phyloP scores from a whole-genome alignment of 495 filamentous ascomycete genomes.

The Hyphodiscus hymeniophilus region DNA sequence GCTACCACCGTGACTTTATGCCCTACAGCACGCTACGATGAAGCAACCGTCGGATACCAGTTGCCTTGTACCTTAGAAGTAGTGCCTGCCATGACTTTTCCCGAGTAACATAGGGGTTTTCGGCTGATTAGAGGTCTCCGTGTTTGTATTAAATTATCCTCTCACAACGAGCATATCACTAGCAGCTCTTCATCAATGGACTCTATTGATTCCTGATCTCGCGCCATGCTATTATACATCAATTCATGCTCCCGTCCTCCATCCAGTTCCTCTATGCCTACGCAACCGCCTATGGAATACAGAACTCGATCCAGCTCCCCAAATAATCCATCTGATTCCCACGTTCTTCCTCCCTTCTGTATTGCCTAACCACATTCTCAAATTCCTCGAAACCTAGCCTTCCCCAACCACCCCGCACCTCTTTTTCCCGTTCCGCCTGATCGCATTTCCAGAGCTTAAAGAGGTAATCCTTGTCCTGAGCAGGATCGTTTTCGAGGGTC shows the following conservation, averaged over 20 bases:
- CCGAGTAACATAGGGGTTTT: too few species aligned
- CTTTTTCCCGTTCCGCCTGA: conserved; percentile 54
- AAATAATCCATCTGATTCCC: conserved; percentile 60
- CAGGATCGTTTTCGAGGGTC: conserved; percentile 8
- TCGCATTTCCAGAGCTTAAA: conserved; percentile 50
- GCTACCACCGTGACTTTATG: too few species aligned
- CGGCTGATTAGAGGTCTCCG: too few species aligned
- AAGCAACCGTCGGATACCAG: too few species aligned
- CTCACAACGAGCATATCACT: too few species aligned
- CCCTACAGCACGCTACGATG: too few species aligned
- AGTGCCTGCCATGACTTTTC: too few species aligned
- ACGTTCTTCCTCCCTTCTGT: conserved; percentile 29
- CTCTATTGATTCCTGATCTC: not conserved
- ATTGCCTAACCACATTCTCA: conserved; percentile 51
- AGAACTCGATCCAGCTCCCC: conserved; percentile 79
- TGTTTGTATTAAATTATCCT: too few species aligned
- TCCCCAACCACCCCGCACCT: conserved; percentile 62
- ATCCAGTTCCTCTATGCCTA: not conserved
- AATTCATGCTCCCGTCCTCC: too few species aligned
- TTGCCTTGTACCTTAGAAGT: too few species aligned
- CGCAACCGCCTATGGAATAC: conserved; percentile 34
- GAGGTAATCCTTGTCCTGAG: conserved; percentile 21
- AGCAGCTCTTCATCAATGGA: conserved; percentile 25
- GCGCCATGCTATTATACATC: not conserved
- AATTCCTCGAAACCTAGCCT: conserved; percentile 67